phyloP scores from a whole-genome alignment of 306 rosid species.

The Lupinus albus region DNA sequence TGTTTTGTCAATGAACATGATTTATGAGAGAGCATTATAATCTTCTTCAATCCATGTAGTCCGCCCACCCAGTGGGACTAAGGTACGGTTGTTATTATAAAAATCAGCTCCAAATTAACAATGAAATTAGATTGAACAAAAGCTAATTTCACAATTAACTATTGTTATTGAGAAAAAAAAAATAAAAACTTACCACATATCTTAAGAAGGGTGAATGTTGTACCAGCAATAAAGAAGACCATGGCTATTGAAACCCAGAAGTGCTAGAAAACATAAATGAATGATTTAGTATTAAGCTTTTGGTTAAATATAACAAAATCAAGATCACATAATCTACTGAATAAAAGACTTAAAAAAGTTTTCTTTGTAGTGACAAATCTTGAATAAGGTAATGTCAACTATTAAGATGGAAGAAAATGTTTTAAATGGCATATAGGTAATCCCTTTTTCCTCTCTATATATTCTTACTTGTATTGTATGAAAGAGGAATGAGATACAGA shows the following conservation, averaged over 20 bases:
- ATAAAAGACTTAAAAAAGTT: conserved; percentile 32
- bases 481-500: conserved; percentile 9
- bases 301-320: conserved; percentile 11
- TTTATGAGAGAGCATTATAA: too few relatives aligned
- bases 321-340: conserved; percentile 21
- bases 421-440: background rate
- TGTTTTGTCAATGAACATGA: too few relatives aligned
- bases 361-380: background rate
- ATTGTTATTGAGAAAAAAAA: conserved; percentile 29
- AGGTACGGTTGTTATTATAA: too few relatives aligned
- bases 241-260: conserved; percentile 98
- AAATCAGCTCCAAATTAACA: conserved; percentile 30
- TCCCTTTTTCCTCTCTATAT: background rate
- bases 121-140: background rate
- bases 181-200: conserved; percentile 68
- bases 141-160: conserved; percentile 31
- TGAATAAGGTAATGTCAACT: conserved; percentile 21
- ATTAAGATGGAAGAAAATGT: conserved; percentile 19
- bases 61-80: too few relatives aligned
- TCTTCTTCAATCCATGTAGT: too few relatives aligned
- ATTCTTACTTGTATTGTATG: background rate
- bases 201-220: conserved; percentile 85
- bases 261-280: conserved; percentile 64
- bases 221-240: conserved; percentile 94
- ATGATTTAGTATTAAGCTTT: conserved; percentile 38